Evolutionary conservation across 2,329 filamentous ascomycete genomes (phyloP), one percentile per base, ranked within the genome.

Genomic region (Zymoseptoria ardabiliae): DNA sequence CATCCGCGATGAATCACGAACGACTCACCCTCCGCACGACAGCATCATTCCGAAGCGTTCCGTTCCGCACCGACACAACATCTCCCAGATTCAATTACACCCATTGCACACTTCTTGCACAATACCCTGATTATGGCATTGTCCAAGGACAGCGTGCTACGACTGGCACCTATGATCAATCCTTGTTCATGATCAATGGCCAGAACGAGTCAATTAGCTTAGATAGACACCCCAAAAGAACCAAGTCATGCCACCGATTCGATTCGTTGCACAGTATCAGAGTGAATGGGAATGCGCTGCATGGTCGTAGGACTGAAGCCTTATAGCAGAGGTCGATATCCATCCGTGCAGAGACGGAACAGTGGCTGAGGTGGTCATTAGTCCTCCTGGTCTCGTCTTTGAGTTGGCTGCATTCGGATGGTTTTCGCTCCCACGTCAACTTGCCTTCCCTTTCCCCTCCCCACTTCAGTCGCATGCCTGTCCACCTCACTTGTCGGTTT

Each of bases 31-130:
- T 58, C 53, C 56, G 52, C 61, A 63, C 59, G 54, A 64, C 55
- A 58, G 20, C 54, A 56, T 63, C 58, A 62, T 60, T 49, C 64
- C 63, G 67, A 65, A 63, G 66, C 66, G 66, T 68, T 68, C 66
- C 66, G 64, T 64, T 57, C 54, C 53, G 58, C 65, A 61, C 57
- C 58, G 58, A 55, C 57, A 57, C 50, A 50, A 30, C 59, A 61
- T 54, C 57, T 55, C 55, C 23, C 35, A 45, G 35, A 45, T 45
- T 45, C 35, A 56, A 56, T 23, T 55, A 56, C 56, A 58, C 50
- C 57, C 61, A 64, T 62, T 63, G 63, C 61, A 63, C 35, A 45
- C 13, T 17, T 45, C 35, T 45, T 45, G 35, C 35, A 5, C 59
- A 64, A 62, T 64, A 65, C 61, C 62, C 60, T 53, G 21, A 60